Percentiles rank a stretch among this genome's conserved stretches.
Conservation (phyloP, 257 asterid genomes). For the Penstemon newberryi region DNA sequence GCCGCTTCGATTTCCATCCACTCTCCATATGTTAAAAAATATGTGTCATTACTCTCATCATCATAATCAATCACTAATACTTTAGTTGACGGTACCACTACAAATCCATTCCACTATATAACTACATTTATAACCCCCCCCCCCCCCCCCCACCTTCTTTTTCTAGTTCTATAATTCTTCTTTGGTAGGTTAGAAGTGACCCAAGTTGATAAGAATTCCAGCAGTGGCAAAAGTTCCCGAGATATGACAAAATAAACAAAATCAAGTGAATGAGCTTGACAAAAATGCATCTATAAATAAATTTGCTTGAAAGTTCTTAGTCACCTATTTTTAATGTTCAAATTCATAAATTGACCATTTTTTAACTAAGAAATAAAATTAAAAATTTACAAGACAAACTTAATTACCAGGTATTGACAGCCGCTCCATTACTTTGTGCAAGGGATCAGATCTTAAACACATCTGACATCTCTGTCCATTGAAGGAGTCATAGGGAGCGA, state of each 20-base stretch:
- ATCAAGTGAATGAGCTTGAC: conserved; percentile 1
- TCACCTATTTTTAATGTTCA: neutral
- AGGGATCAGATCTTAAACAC: conserved; percentile 72
- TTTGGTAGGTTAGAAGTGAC: neutral
- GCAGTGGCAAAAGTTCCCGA: conserved; percentile 2
- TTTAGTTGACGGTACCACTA: neutral
- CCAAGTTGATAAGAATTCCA: conserved; percentile 1
- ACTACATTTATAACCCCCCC: neutral
- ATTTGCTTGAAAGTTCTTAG: neutral
- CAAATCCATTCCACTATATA: neutral
- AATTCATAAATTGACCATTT: conserved; percentile 7
- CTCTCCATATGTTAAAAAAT: neutral
- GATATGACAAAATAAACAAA: neutral
- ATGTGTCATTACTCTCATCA: neutral
- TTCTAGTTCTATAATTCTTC: too few relatives aligned
- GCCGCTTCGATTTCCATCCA: neutral
- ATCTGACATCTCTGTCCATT: conserved; percentile 73
- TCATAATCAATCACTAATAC: neutral
- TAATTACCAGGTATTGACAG: conserved; percentile 58
- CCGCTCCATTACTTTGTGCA: conserved; percentile 76
- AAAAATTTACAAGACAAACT: neutral
- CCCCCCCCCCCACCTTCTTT: too few relatives aligned
- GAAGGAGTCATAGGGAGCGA: conserved; percentile 48
- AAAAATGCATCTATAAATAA: neutral
- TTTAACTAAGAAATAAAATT: neutral